Evolutionary conservation across 2,329 filamentous ascomycete genomes (phyloP).

Genomic region (Neonectria neomacrospora): DNA sequence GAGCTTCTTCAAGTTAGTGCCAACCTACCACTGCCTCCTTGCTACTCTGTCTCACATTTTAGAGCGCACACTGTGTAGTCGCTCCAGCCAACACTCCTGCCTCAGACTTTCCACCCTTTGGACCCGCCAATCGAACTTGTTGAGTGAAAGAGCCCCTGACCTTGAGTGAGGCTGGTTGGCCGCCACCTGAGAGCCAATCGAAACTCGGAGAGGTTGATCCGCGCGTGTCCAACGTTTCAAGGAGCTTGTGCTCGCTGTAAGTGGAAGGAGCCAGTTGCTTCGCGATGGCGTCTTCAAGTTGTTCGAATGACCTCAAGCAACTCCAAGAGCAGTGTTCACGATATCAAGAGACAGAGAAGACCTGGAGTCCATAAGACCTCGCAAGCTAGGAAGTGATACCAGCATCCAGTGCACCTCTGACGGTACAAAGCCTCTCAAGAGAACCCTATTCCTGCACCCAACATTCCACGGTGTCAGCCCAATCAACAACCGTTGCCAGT

Average conservation of each 20-base stretch:
- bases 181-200: neutral
- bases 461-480: neutral
- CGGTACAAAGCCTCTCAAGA: neutral
- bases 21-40: neutral
- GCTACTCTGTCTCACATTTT: neutral
- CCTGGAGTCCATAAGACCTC: too few species aligned
- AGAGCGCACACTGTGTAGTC: too few species aligned
- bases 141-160: neutral
- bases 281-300: neutral
- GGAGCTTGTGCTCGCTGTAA: neutral
- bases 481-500: slow-evolving; percentile 3
- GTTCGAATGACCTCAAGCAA: neutral
- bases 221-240: too few species aligned
- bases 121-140: neutral
- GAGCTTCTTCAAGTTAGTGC: neutral
- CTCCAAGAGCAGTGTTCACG: neutral
- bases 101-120: neutral
- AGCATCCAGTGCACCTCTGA: neutral
- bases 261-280: neutral
- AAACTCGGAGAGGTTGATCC: neutral
- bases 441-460: neutral
- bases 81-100: neutral
- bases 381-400: neutral
- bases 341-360: neutral
- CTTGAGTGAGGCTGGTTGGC: neutral